Percentiles rank a stretch among this genome's conserved stretches.
These are phyloP conservation scores for Stenogyne calaminthoides DNA, from an alignment of 305 asterid genomes.

Conservation along the genomic window DNA sequence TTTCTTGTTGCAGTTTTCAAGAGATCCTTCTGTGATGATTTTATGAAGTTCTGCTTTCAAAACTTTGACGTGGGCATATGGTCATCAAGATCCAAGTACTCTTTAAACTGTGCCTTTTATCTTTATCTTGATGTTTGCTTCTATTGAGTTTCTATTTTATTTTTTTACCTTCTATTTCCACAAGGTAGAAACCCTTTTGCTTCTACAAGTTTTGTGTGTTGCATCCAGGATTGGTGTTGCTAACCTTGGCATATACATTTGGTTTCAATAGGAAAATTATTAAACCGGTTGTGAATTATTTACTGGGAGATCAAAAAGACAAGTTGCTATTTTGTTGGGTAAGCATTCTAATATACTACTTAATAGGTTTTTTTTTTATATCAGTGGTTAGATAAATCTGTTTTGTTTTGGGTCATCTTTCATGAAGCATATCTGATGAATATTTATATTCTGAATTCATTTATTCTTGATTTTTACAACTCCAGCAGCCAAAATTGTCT, in stretches of 20 bases:
- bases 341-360: constrained; percentile 23
- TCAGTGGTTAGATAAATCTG: not conserved
- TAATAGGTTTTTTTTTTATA: constrained; percentile 1
- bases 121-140: not conserved
- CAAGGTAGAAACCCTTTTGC: not conserved
- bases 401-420: not conserved
- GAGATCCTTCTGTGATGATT: constrained; percentile 78
- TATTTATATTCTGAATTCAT: constrained; percentile 6
- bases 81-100: constrained; percentile 91
- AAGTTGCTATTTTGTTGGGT: constrained; percentile 65
- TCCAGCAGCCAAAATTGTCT: too few species aligned
- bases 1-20: constrained; percentile 61
- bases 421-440: not conserved
- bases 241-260: constrained; percentile 34
- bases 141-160: not conserved
- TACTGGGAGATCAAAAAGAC: constrained; percentile 58
- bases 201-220: constrained; percentile 27
- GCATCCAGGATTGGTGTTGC: constrained; percentile 21
- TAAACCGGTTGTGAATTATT: constrained; percentile 55
- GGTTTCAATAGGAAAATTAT: constrained; percentile 50
- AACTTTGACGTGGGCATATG: constrained; percentile 88
- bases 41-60: constrained; percentile 80
- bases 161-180: not conserved
- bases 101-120: constrained; percentile 23
- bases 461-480: too few species aligned